phyloP scores from a whole-genome alignment of 2,329 filamentous ascomycete species.

The Arthrobotrys megalospora region DNA sequence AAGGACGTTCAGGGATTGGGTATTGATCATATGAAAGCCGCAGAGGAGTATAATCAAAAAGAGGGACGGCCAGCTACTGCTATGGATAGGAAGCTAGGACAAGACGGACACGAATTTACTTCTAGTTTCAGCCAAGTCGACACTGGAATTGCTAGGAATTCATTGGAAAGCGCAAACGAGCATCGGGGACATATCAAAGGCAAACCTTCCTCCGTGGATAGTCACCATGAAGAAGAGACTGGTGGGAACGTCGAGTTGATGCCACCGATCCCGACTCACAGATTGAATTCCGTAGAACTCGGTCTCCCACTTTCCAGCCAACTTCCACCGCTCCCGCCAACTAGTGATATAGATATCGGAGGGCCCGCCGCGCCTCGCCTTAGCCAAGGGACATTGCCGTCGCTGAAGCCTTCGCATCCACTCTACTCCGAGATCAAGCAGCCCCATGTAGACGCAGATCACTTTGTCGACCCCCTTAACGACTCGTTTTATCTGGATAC shows the following conservation, averaged over 20 bases:
- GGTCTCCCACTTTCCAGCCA: conserved; percentile 79
- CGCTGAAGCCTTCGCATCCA: conserved; percentile 67
- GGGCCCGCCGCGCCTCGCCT: conserved; percentile 76
- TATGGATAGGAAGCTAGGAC: conserved; percentile 51
- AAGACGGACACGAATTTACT: conserved; percentile 52
- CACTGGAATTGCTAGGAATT: conserved; percentile 45
- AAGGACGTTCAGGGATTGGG: conserved; percentile 86
- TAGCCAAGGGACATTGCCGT: conserved; percentile 68
- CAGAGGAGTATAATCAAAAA: conserved; percentile 63
- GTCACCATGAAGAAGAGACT: conserved; percentile 65
- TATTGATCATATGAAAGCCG: conserved; percentile 78
- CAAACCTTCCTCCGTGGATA: conserved; percentile 40
- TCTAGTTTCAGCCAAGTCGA: conserved; percentile 58
- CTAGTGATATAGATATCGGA: conserved; percentile 86
- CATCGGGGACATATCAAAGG: conserved; percentile 5
- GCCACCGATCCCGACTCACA: conserved; percentile 72
- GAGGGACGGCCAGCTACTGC: conserved; percentile 40
- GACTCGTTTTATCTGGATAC: conserved; percentile 86
- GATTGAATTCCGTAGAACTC: conserved; percentile 77
- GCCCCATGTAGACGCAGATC: conserved; percentile 85
- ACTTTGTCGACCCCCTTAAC: conserved; percentile 91
- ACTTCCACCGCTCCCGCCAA: conserved; percentile 77
- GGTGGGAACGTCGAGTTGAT: conserved; percentile 69
- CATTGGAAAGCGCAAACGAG: conserved; percentile 18
- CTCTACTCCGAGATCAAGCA: conserved; percentile 78